Evolutionary conservation across 768 basidiomycete genomes (phyloP).

Genomic region (Boletus tomentosulus): DNA sequence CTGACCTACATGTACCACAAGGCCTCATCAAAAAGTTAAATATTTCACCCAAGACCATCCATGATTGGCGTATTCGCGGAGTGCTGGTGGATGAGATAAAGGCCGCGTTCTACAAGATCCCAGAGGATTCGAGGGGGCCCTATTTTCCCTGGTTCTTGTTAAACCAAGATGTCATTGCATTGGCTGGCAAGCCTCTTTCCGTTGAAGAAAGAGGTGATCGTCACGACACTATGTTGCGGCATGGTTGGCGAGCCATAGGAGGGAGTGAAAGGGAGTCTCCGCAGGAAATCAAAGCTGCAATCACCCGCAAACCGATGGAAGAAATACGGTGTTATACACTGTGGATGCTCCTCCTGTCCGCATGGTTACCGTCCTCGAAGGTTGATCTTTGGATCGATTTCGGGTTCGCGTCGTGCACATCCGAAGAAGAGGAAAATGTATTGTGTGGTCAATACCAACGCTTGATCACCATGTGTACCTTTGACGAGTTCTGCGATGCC

Average conservation of each 20-base stretch:
- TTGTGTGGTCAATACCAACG: too few relatives aligned
- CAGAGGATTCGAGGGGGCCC: too few relatives aligned
- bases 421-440: constrained; percentile 8
- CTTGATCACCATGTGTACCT: too few relatives aligned
- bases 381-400: constrained; percentile 10
- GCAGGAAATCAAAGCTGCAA: not conserved
- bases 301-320: not conserved
- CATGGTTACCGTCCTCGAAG: not conserved
- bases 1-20: too few relatives aligned
- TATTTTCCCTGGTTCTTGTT: too few relatives aligned
- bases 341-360: not conserved
- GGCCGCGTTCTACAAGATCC: too few relatives aligned
- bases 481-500: too few relatives aligned
- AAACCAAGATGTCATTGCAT: constrained; percentile 22
- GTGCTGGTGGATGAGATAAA: too few relatives aligned
- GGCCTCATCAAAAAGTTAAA: too few relatives aligned
- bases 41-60: too few relatives aligned
- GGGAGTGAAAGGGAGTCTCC: constrained; percentile 3
- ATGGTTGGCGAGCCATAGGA: constrained; percentile 6
- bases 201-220: not conserved
- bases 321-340: not conserved
- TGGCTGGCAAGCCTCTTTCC: constrained; percentile 2
- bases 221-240: not conserved
- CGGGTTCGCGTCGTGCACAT: constrained; percentile 17
- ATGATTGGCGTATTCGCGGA: too few relatives aligned